These are phyloP conservation scores for Daldinia vernicosa DNA, from an alignment of 495 filamentous ascomycete genomes.

Conservation along the genomic window DNA sequence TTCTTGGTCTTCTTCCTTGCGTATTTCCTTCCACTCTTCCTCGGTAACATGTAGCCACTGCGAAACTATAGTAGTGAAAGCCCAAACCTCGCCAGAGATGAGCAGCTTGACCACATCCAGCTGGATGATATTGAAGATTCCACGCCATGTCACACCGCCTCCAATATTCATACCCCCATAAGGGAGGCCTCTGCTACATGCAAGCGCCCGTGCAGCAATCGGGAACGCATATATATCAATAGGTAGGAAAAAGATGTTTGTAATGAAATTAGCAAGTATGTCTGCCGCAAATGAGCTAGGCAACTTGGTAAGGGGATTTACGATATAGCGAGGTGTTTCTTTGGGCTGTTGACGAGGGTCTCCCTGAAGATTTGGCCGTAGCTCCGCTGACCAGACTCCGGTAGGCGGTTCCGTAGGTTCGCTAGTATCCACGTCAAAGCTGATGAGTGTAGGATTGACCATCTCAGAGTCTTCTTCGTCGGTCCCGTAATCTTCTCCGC, in stretches of 20 bases:
- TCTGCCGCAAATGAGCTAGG: conserved; percentile 50
- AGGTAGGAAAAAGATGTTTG: conserved; percentile 47
- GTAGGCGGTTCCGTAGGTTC: conserved; percentile 53
- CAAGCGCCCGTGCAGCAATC: conserved; percentile 44
- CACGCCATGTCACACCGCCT: conserved; percentile 35
- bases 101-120: conserved; percentile 48
- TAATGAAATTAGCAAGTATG: conserved; percentile 46
- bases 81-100: conserved; percentile 48
- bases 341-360: conserved; percentile 35
- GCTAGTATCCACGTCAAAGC: conserved; percentile 64
- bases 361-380: conserved; percentile 55
- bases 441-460: conserved; percentile 62
- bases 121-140: conserved; percentile 47
- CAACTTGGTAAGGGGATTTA: conserved; percentile 50
- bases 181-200: conserved; percentile 39
- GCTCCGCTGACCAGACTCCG: conserved; percentile 65
- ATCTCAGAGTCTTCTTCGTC: conserved; percentile 62
- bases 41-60: conserved; percentile 45
- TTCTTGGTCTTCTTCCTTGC: conserved; percentile 26
- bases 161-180: conserved; percentile 31
- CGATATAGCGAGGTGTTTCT: conserved; percentile 48
- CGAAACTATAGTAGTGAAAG: conserved; percentile 41
- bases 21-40: conserved; percentile 50
- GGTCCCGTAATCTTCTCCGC: conserved; percentile 52
- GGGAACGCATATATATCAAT: conserved; percentile 44